Conservation (phyloP, 805 yeast species). For the Candida chauliodis region DNA sequence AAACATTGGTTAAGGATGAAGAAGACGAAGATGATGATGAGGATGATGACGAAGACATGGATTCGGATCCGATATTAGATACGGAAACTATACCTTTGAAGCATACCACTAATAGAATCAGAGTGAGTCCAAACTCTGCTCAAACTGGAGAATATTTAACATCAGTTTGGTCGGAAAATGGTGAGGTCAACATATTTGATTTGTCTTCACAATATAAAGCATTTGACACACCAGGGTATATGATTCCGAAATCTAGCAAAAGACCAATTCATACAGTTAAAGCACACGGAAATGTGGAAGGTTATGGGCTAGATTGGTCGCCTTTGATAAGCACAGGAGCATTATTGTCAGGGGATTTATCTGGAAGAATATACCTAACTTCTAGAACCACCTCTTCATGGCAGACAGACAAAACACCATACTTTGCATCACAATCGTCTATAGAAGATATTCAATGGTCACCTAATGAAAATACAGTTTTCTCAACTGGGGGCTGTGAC, state of each 20-base stretch:
- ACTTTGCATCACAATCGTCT: conserved; percentile 63
- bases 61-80: conserved; percentile 82
- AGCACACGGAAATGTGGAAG: conserved; percentile 92
- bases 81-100: conserved; percentile 73
- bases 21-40: conserved; percentile 73
- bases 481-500: conserved; percentile 92
- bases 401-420: conserved; percentile 84
- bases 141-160: conserved; percentile 77
- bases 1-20: conserved; percentile 83
- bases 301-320: conserved; percentile 97
- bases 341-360: conserved; percentile 81
- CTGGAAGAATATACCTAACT: conserved; percentile 80
- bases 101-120: conserved; percentile 83
- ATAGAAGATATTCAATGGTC: conserved; percentile 98
- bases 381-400: conserved; percentile 73
- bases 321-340: conserved; percentile 79
- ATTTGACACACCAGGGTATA: conserved; percentile 83
- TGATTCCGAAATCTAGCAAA: conserved; percentile 71
- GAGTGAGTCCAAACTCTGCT: conserved; percentile 75
- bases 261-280: conserved; percentile 79
- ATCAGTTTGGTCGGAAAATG: conserved; percentile 85
- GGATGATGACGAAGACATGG: conserved; percentile 62
- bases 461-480: conserved; percentile 84
- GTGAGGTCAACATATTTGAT: conserved; percentile 86
- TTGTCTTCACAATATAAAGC: conserved; percentile 74